Evolutionary conservation across 2,329 filamentous ascomycete genomes (phyloP), one percentile per base, ranked within the genome.

Genomic region (Chalaropsis thielavioides): DNA sequence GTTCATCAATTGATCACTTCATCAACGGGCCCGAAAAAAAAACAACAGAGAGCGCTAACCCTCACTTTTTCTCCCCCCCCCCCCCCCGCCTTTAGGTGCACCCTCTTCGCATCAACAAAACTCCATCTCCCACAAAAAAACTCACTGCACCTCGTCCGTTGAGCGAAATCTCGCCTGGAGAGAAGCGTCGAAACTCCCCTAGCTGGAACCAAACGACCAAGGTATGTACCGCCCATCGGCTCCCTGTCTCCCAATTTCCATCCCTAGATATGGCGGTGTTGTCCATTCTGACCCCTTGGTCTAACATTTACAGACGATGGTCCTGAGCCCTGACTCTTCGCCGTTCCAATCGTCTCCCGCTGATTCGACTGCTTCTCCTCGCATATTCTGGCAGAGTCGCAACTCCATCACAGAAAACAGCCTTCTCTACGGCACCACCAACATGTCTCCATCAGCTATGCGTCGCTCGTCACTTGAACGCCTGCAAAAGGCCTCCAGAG

Each of bases 391-490:
- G 94, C 90, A 95, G 85, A 78, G 83, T 79, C 74, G 87, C 77
- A 77, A 89, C 84, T 71, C 83, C 69, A 81, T 80, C 68, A 76
- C 77, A 2, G 92, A 96, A 76, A 96, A 95, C 76, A 80, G 91
- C 75, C 79, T 78, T 59, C 74, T 80, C 65, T 84, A 84, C 69
- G 80, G 82, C 68, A 79, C 80, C 66, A 80, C 83, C 62, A 75
- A 77, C 38, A 79, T 81, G 54, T 62, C 62, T 54, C 83, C 86
- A 7, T 87, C 87, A 58, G 85, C 89, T 24, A 86, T 84, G 66
- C 88, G 90, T 72, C 87, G 92, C 72, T 89, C 90, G 58, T 97
- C 92, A 19, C 92, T 99, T 70, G 94, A 99, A 81, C 92, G 92
- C 72, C 81, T 99, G 67, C 95, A 96, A 77, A 90, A 87, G 74